A percentile compares a stretch with the other conserved stretches of the same genome.
Conservation (phyloP, 306 rosid species). For the Cucurbita argyrosperma region DNA sequence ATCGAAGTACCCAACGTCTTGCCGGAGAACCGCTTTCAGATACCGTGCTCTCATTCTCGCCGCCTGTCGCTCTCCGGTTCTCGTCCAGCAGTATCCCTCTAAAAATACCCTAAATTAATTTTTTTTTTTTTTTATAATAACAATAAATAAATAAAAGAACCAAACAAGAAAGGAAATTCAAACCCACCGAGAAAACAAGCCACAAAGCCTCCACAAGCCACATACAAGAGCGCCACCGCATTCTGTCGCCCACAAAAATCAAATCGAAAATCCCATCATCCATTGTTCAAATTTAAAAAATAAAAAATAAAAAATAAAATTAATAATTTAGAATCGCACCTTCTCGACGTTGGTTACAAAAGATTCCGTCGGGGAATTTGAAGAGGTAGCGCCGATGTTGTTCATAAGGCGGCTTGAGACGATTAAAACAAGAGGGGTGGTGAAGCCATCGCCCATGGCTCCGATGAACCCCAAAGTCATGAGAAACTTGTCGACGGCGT, state of each 20-base stretch:
- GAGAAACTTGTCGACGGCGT: conserved; percentile 29
- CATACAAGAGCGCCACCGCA: conserved; percentile 46
- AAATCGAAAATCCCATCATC: background rate
- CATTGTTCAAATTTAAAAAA: background rate
- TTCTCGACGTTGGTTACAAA: conserved; percentile 17
- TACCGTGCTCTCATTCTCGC: conserved; percentile 78
- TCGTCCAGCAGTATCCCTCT: conserved; percentile 97
- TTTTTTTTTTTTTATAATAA: background rate
- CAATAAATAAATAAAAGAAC: too few species aligned
- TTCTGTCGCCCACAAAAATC: conserved; percentile 41
- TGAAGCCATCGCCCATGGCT: conserved; percentile 52
- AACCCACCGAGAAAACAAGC: conserved; percentile 75
- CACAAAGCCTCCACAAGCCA: conserved; percentile 56
- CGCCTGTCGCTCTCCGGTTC: conserved; percentile 90
- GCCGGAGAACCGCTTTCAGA: conserved; percentile 69
- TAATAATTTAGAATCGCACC: conserved; percentile 11
- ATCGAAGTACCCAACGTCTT: conserved; percentile 90
- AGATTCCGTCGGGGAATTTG: background rate
- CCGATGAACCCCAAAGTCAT: conserved; percentile 60
- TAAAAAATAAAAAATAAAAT: background rate
- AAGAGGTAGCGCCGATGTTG: conserved; percentile 20
- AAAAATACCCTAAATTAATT: background rate
- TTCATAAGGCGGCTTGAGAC: conserved; percentile 36
- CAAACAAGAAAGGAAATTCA: background rate
- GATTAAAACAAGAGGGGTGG: conserved; percentile 36